Percentiles rank a stretch among this genome's conserved stretches.
Evolutionary conservation across 129 eudicot genomes (phyloP).

Genomic region (Artemisia argyi): DNA sequence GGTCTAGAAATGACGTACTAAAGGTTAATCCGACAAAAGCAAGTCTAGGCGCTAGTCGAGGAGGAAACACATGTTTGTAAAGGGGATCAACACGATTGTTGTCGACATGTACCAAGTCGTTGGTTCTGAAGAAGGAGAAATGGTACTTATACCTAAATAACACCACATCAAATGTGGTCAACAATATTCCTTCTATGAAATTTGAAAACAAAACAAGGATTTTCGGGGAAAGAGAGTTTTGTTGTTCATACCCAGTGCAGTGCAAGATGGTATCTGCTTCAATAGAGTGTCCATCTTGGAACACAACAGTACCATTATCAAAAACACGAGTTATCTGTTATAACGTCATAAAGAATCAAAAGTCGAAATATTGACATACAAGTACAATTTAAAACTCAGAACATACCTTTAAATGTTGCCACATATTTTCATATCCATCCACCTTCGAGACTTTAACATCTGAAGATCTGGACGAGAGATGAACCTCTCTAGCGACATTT

Average conservation of each 20-base stretch:
- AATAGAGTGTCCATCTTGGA: constrained; percentile 49
- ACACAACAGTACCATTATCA: constrained; percentile 50
- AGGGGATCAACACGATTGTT: constrained; percentile 69
- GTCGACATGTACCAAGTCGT: constrained; percentile 42
- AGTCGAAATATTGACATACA: neutral
- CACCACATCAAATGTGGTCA: neutral
- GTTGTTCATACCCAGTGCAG: constrained; percentile 60
- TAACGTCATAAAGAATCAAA: constrained; percentile 10
- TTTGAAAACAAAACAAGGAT: neutral
- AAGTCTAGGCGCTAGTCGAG: constrained; percentile 53
- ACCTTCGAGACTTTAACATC: constrained; percentile 30
- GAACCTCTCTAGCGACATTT: constrained; percentile 61
- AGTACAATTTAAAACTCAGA: neutral
- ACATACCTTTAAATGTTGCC: constrained; percentile 60
- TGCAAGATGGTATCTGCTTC: constrained; percentile 59
- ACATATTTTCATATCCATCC: constrained; percentile 39
- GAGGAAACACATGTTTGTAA: constrained; percentile 63
- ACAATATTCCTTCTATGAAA: neutral
- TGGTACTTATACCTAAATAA: constrained; percentile 23
- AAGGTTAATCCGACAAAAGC: constrained; percentile 55
- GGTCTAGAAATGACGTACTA: neutral
- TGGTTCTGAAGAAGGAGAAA: constrained; percentile 46
- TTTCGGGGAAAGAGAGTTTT: constrained; percentile 3
- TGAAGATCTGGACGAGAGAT: constrained; percentile 54
- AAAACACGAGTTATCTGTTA: constrained; percentile 39